Evolutionary conservation across 2,329 filamentous ascomycete species (phyloP).

Genomic region (Dactylellina haptotyla): DNA sequence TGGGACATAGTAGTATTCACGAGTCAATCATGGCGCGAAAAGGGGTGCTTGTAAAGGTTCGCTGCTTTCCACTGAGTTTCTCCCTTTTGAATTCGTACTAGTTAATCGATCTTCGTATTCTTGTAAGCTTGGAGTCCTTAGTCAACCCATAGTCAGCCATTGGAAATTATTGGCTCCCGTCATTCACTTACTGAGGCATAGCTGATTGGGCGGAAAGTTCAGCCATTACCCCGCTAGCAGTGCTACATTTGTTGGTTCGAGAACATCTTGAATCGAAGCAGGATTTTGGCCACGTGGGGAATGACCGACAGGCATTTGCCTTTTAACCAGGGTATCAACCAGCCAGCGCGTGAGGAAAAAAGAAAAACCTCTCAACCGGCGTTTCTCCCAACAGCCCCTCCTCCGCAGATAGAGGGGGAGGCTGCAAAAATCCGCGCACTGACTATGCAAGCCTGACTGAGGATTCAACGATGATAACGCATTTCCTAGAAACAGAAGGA

Average conservation of each 20-base stretch:
- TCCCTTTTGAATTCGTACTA: too few species aligned
- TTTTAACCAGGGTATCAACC: not conserved
- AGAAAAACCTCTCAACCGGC: not conserved
- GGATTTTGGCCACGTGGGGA: conserved; percentile 22
- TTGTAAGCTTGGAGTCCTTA: too few species aligned
- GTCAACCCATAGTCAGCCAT: too few species aligned
- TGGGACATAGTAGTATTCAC: too few species aligned
- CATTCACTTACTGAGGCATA: not conserved
- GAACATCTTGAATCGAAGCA: not conserved
- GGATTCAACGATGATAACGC: not conserved
- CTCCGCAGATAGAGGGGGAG: not conserved
- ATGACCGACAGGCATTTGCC: not conserved
- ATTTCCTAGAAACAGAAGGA: not conserved
- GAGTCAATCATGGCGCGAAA: too few species aligned
- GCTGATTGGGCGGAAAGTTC: conserved; percentile 6
- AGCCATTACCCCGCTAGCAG: not conserved
- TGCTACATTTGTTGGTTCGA: not conserved
- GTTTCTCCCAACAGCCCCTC: not conserved
- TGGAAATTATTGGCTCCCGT: conserved; percentile 3
- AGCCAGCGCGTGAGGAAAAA: not conserved
- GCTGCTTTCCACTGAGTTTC: too few species aligned
- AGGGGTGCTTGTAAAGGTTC: too few species aligned
- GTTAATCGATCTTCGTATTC: too few species aligned
- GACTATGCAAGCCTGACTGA: not conserved
- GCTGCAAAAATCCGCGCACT: not conserved